These are phyloP conservation scores for Mycothermus thermophilus DNA, from an alignment of 495 filamentous ascomycete genomes.

Conservation along the genomic window DNA sequence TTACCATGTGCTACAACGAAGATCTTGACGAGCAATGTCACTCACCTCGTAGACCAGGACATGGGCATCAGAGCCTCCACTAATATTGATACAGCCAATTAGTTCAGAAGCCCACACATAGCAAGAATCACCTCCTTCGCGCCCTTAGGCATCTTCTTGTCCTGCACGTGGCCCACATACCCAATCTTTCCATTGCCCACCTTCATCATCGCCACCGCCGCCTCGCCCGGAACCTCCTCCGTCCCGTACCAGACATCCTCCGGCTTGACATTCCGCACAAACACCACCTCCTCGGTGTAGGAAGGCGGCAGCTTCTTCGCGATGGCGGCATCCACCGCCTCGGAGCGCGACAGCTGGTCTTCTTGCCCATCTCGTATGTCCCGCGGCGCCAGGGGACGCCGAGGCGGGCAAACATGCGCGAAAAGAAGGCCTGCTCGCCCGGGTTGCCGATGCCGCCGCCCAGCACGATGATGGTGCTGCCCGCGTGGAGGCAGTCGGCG, in stretches of 20 bases:
- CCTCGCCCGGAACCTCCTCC: slow-evolving; percentile 6
- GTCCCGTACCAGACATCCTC: slow-evolving; percentile 9
- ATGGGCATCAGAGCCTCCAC: too few species aligned
- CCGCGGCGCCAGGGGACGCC: slow-evolving; percentile 28
- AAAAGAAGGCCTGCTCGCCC: slow-evolving; percentile 9
- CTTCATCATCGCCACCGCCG: slow-evolving; percentile 22
- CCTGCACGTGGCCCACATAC: slow-evolving; percentile 37
- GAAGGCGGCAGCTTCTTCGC: slow-evolving; percentile 14
- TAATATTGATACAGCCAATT: too few species aligned
- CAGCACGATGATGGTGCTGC: slow-evolving; percentile 19
- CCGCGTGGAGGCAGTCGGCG: slow-evolving; percentile 6
- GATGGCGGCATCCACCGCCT: slow-evolving; percentile 11
- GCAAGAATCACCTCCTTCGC: slow-evolving; percentile 25
- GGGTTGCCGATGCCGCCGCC: slow-evolving; percentile 21
- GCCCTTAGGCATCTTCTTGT: slow-evolving; percentile 23
- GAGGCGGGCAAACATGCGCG: slow-evolving; percentile 15
- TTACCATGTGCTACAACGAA: too few species aligned
- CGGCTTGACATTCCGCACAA: slow-evolving; percentile 23
- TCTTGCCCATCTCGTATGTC: slow-evolving; percentile 21
- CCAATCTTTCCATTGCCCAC: slow-evolving; percentile 27
- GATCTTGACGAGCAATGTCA: too few species aligned
- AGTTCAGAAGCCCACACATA: slow-evolving; percentile 22
- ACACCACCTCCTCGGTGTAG: slow-evolving; percentile 34
- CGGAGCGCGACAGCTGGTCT: slow-evolving; percentile 4
- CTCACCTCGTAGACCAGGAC: too few species aligned